Evolutionary conservation across 129 eudicot genomes (phyloP), one percentile per base, ranked within the genome.

Genomic region (Helichrysum umbraculigerum): DNA sequence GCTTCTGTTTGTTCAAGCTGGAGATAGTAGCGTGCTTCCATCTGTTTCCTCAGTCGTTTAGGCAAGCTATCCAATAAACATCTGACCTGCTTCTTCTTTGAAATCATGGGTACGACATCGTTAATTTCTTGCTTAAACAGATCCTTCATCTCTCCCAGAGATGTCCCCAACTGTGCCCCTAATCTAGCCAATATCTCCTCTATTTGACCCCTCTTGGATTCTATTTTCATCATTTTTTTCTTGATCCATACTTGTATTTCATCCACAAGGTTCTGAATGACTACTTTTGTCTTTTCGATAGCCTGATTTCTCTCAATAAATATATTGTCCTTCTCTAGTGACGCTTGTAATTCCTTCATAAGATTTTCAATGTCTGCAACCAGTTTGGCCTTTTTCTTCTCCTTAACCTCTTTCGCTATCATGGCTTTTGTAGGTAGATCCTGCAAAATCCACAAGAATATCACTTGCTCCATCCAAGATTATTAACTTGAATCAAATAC

Each of bases 271-370:
- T 25, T 62, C 51, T 67, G 6, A 37, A 67, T 2, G 16, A 25
- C 29, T 67, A n/a, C 52, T 19, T 37, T 34, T 15, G 11, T 6
- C 20, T 67, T 67, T 35, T 34, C 30, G 0, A 5, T 35, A 2
- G 28, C 16, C 71, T 35, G 52, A 0, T 35, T 37, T 67, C 32
- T 67, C 28, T 25, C 28, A 25, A 25, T 25, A 25, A 25, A 25
- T 25, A 25, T 25, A 67, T 67, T 67, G 41, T 42, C 32, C 30
- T 37, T 16, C 17, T 37, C 32, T 19, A 39, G 6, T 20, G 29
- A 67, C 7, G 16, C 52, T 67, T 67, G 54, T 32, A 67, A 10
- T 67, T 67, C 72, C 16, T 37, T 67, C 72, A 67, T 67, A 37
- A 8, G n/a, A 37, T 7, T 3, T 17, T 67, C 54, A 20, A 67